These are phyloP conservation scores for Yarrowia divulgata DNA, from an alignment of 805 yeast species.

Conservation along the genomic window DNA sequence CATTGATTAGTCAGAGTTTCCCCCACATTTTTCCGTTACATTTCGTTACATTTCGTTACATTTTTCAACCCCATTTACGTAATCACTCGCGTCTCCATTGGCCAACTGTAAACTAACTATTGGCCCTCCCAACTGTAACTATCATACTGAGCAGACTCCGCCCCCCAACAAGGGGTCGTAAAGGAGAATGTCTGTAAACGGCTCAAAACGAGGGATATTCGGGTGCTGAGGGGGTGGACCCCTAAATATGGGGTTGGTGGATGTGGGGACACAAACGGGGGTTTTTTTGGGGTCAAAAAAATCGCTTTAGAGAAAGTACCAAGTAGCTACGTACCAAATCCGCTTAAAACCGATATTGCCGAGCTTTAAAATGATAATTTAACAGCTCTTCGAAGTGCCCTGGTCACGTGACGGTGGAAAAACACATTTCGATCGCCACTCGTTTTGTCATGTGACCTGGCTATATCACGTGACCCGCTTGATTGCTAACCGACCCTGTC, in stretches of 20 bases:
- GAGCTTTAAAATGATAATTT: no score
- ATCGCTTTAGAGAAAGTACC: no score
- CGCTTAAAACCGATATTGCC: no score
- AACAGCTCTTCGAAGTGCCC: no score
- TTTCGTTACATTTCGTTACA: slow-evolving; percentile 1
- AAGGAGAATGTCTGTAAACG: not conserved
- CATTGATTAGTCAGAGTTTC: not conserved
- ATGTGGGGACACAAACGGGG: no score
- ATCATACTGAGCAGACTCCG: slow-evolving; percentile 20
- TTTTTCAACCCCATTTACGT: not conserved
- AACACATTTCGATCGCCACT: no score
- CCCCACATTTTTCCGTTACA: not conserved
- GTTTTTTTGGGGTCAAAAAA: no score
- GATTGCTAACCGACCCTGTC: slow-evolving; percentile 1
- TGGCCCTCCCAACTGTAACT: slow-evolving; percentile 6
- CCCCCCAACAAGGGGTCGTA: not conserved
- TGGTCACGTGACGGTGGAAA: not conserved
- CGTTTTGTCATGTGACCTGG: no score
- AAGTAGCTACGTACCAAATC: no score
- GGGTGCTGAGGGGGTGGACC: not conserved
- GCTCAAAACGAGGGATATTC: not conserved
- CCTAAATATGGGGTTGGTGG: no score
- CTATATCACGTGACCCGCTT: not conserved
- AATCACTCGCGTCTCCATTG: slow-evolving; percentile 7
- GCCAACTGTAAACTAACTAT: slow-evolving; percentile 27